Conservation (phyloP, 805 yeast genomes). For the Saccharomycopsis sp. region DNA sequence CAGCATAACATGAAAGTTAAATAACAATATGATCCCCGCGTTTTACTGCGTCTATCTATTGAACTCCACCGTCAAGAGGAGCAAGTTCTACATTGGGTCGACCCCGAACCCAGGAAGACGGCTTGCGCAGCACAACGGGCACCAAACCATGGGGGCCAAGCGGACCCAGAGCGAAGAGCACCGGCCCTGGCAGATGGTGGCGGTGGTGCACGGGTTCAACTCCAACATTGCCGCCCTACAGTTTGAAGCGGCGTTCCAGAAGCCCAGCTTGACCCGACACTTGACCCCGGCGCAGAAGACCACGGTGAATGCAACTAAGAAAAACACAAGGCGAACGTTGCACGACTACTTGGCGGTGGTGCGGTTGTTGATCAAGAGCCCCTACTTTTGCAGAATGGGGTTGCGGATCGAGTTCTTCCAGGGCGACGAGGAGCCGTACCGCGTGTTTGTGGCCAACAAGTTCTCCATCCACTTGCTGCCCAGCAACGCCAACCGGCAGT, state of each 20-base stretch:
- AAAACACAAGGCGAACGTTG: too few species aligned
- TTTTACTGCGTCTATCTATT: conserved; percentile 69
- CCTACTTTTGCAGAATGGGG: conserved; percentile 37
- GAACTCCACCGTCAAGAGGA: conserved; percentile 47
- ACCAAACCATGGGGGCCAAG: conserved; percentile 59
- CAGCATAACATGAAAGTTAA: too few species aligned
- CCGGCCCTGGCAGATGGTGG: conserved; percentile 68
- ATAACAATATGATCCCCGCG: too few species aligned
- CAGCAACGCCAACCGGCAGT: conserved; percentile 1
- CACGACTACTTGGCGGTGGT: conserved; percentile 41
- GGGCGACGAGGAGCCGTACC: conserved; percentile 24
- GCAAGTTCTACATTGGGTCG: conserved; percentile 68
- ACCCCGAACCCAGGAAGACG: conserved; percentile 68
- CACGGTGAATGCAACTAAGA: too few species aligned
- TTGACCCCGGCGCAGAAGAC: conserved; percentile 29
- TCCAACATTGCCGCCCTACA: conserved; percentile 60
- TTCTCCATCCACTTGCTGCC: conserved; percentile 22
- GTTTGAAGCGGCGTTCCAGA: conserved; percentile 85
- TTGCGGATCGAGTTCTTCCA: conserved; percentile 40
- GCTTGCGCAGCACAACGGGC: conserved; percentile 75
- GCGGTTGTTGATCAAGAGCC: conserved; percentile 34
- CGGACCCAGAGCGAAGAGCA: conserved; percentile 47
- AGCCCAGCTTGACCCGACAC: conserved; percentile 55
- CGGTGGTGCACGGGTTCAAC: conserved; percentile 64
- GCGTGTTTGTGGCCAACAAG: conserved; percentile 31